These are phyloP conservation scores for Candida ovalis DNA, from an alignment of 805 yeast species.

Conservation along the genomic window DNA sequence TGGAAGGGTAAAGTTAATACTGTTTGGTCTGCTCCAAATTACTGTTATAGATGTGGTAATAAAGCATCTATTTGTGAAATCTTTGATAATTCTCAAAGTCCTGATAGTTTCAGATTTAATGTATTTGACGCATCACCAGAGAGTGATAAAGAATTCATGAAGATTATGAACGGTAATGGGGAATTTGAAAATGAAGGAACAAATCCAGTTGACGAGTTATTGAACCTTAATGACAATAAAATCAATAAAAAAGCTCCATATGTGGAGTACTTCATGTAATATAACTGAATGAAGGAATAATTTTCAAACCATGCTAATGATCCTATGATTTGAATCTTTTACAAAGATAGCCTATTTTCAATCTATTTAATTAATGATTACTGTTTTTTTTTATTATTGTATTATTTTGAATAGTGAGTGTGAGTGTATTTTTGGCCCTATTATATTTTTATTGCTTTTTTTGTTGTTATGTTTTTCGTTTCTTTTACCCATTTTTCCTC, in stretches of 20 bases:
- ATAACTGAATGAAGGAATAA: neutral
- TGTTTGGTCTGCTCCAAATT: slow-evolving; percentile 98
- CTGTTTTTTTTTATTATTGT: neutral
- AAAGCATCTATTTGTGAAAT: slow-evolving; percentile 96
- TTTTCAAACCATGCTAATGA: neutral
- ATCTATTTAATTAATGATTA: neutral
- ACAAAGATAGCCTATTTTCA: neutral
- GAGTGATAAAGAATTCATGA: slow-evolving; percentile 56
- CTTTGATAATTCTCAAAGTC: slow-evolving; percentile 50
- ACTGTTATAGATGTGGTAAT: slow-evolving; percentile 95
- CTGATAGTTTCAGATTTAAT: slow-evolving; percentile 66
- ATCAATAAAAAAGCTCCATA: slow-evolving; percentile 34
- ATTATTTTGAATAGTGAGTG: neutral
- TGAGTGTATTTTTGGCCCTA: no score
- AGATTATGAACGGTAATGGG: slow-evolving; percentile 36
- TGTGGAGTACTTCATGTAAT: slow-evolving; percentile 39
- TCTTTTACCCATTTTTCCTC: no score
- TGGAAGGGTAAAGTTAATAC: slow-evolving; percentile 91
- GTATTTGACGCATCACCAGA: slow-evolving; percentile 98
- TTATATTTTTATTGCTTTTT: neutral
- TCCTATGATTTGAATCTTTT: no score
- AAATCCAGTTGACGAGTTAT: slow-evolving; percentile 11
- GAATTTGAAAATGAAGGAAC: slow-evolving; percentile 13
- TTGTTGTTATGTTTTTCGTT: neutral
- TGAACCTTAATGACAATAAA: slow-evolving; percentile 15